Percentiles rank a stretch among this genome's conserved stretches.
Conservation (phyloP, 1,139 yeast species). For the Kluyveromyces sp. region DNA sequence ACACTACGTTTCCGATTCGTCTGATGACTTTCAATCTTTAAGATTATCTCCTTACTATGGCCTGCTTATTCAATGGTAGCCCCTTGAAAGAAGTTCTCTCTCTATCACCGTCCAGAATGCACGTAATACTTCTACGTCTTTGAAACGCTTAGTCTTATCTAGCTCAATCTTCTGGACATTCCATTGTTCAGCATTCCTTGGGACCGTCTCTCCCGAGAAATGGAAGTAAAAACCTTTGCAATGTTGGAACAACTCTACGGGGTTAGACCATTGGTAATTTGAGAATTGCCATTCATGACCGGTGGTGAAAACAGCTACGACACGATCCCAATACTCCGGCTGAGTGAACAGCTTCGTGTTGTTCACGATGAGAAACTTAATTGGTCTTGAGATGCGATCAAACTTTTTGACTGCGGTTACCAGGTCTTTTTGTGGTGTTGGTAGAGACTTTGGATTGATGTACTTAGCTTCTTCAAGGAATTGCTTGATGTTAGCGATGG, state of each 20-base stretch:
- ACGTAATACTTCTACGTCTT: conserved; percentile 81
- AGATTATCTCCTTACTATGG: neutral
- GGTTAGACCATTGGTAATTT: conserved; percentile 75
- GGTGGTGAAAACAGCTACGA: conserved; percentile 90
- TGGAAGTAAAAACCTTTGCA: conserved; percentile 77
- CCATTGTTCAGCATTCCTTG: conserved; percentile 75
- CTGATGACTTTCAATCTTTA: neutral
- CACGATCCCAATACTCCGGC: conserved; percentile 96
- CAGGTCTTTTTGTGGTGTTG: conserved; percentile 23
- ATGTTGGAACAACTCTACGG: conserved; percentile 72
- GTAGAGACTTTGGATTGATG: conserved; percentile 44
- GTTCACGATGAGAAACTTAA: conserved; percentile 55
- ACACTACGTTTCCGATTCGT: neutral
- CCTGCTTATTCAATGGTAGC: conserved; percentile 27
- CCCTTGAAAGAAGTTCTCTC: conserved; percentile 45
- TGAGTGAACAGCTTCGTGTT: conserved; percentile 83
- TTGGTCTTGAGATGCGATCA: conserved; percentile 28
- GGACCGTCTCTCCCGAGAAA: conserved; percentile 74
- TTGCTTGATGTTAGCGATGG: conserved; percentile 72
- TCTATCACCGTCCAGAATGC: conserved; percentile 77
- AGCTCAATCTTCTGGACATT: conserved; percentile 71
- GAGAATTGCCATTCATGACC: conserved; percentile 98
- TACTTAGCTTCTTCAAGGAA: conserved; percentile 76
- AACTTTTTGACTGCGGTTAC: conserved; percentile 30
- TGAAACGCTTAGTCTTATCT: conserved; percentile 78